Conservation (phyloP, 805 yeast genomes). For the Myxozyma geophila region DNA sequence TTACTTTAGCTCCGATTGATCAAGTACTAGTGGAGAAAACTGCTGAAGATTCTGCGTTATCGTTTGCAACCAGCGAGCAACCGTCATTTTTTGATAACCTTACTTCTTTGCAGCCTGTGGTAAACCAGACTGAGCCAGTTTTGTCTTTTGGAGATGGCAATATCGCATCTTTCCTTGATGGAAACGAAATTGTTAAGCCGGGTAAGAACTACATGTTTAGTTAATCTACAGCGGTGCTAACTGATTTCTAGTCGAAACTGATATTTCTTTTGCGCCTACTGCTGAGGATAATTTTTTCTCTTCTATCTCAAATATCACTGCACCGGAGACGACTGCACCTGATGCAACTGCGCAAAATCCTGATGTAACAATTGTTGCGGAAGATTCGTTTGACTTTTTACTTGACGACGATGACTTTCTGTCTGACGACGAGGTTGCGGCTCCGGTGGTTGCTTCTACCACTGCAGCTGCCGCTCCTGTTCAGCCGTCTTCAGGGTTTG, state of each 20-base stretch:
- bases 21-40: neutral
- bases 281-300: slow-evolving; percentile 18
- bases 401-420: slow-evolving; percentile 34
- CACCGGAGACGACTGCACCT: neutral
- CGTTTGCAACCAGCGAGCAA: neutral
- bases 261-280: slow-evolving; percentile 1
- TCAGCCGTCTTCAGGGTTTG: neutral
- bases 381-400: slow-evolving; percentile 27
- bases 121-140: neutral
- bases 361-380: neutral
- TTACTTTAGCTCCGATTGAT: neutral
- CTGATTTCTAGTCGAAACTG: neutral
- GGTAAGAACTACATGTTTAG: neutral
- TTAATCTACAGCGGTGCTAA: neutral
- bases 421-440: slow-evolving; percentile 25
- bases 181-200: neutral
- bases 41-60: neutral
- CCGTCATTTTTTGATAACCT: slow-evolving; percentile 1
- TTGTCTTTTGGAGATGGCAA: neutral
- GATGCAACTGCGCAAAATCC: neutral
- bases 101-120: neutral
- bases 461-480: neutral
- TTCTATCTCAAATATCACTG: neutral
- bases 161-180: neutral
- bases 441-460: neutral